Percentiles rank a stretch among this genome's conserved stretches.
These are phyloP conservation scores for Scedosporium minutisporum DNA, from an alignment of 2,329 filamentous ascomycete species.

Conservation along the genomic window DNA sequence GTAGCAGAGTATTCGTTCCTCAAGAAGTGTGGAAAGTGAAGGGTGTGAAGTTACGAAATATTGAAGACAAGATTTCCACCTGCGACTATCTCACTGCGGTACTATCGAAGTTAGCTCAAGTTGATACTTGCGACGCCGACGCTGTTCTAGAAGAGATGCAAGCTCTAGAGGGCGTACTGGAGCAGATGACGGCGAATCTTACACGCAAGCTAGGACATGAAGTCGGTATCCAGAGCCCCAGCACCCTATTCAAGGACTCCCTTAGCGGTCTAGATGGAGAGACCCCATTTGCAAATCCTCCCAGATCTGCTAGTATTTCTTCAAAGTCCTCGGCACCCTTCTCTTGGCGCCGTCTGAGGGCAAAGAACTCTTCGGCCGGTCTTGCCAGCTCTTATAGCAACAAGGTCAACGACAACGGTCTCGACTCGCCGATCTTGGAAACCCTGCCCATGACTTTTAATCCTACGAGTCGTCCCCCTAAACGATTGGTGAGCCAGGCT, in stretches of 20 bases:
- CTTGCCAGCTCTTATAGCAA: constrained; percentile 38
- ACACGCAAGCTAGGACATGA: constrained; percentile 85
- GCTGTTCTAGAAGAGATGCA: constrained; percentile 93
- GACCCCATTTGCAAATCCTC: constrained; percentile 25
- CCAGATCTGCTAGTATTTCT: constrained; percentile 51
- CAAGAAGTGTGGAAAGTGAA: constrained; percentile 90
- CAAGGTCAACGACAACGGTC: constrained; percentile 27
- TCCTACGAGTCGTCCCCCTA: constrained; percentile 57
- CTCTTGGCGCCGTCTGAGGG: constrained; percentile 82
- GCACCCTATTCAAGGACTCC: constrained; percentile 66
- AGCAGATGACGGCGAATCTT: constrained; percentile 70
- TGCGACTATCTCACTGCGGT: constrained; percentile 88
- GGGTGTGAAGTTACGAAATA: constrained; percentile 79
- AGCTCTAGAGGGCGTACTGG: constrained; percentile 71
- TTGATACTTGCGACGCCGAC: constrained; percentile 85
- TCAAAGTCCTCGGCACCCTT: constrained; percentile 56
- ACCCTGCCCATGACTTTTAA: constrained; percentile 68
- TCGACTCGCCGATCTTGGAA: constrained; percentile 53
- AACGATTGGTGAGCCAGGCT: constrained; percentile 58
- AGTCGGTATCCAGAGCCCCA: constrained; percentile 70
- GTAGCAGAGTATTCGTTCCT: constrained; percentile 83
- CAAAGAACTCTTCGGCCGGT: constrained; percentile 71
- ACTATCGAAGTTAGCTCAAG: constrained; percentile 68
- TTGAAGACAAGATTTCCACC: constrained; percentile 89
- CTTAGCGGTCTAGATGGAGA: constrained; percentile 37